These are phyloP conservation scores for Staphylotrichum tortipilum DNA, from an alignment of 495 filamentous ascomycete species.

Conservation along the genomic window DNA sequence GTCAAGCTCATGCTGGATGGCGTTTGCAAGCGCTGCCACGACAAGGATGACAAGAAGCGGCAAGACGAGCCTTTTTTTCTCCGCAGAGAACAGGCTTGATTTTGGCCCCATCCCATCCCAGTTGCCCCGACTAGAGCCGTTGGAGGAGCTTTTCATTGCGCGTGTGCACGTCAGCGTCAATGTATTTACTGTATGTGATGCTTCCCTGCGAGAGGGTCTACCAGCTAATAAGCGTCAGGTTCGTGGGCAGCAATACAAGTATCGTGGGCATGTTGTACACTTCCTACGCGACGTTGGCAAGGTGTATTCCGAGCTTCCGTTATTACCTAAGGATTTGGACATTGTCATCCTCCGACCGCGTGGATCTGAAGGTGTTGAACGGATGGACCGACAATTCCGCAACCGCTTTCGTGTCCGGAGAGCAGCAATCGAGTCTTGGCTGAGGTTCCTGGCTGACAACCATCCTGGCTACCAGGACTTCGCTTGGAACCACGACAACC, in stretches of 20 bases:
- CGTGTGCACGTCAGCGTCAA: not conserved
- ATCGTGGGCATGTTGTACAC: slow-evolving; percentile 1
- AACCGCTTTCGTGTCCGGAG: not conserved
- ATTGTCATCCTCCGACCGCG: not conserved
- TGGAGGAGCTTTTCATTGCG: not conserved
- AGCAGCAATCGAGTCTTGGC: not conserved
- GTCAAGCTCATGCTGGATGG: not conserved
- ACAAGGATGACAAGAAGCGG: slow-evolving; percentile 1
- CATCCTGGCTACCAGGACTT: not conserved
- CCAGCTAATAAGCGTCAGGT: not conserved
- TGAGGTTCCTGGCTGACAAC: not conserved
- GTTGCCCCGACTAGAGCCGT: not conserved
- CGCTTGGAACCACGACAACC: not conserved
- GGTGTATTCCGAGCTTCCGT: not conserved
- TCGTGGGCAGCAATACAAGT: not conserved
- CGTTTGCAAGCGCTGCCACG: not conserved
- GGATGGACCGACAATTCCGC: not conserved
- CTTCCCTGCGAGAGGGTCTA: not conserved
- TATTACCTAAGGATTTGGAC: not conserved
- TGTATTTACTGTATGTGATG: not conserved
- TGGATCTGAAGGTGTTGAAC: not conserved
- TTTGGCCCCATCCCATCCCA: not conserved
- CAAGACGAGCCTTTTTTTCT: not conserved
- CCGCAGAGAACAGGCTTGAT: not conserved
- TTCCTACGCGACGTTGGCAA: slow-evolving; percentile 1